Percentiles rank a stretch among this genome's conserved stretches.
phyloP scores from a whole-genome alignment of 768 basidiomycete genomes.

The Tylopilus felleus region DNA sequence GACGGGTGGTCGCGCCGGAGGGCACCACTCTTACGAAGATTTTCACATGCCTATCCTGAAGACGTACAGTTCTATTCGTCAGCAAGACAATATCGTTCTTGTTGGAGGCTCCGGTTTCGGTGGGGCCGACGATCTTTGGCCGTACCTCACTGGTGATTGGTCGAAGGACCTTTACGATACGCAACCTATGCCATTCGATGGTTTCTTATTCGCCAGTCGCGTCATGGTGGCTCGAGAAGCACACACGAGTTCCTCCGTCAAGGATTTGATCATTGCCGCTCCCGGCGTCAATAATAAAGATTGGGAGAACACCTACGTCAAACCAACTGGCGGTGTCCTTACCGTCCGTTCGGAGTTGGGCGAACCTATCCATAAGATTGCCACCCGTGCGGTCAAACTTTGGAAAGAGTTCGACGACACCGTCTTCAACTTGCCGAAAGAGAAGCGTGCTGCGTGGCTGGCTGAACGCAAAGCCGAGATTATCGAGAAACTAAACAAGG shows the following conservation, averaged over 20 bases:
- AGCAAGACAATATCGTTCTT: conserved; percentile 83
- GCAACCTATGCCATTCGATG: conserved; percentile 98
- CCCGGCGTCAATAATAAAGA: conserved; percentile 84
- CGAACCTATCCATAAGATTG: conserved; percentile 99
- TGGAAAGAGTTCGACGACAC: conserved; percentile 99
- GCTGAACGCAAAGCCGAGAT: conserved; percentile 83
- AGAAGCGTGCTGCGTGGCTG: conserved; percentile 91
- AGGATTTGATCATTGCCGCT: conserved; percentile 94
- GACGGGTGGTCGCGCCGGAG: conserved; percentile 98
- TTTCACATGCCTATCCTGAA: conserved; percentile 94
- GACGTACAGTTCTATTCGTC: conserved; percentile 88
- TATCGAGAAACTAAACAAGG: conserved; percentile 87
- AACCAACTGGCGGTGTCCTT: conserved; percentile 92
- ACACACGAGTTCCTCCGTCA: conserved; percentile 90
- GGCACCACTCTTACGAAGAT: conserved; percentile 98
- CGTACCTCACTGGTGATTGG: conserved; percentile 97
- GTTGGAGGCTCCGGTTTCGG: conserved; percentile 97
- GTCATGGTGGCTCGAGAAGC: conserved; percentile 99
- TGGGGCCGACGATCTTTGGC: conserved; percentile 92
- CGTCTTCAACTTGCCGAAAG: conserved; percentile 92
- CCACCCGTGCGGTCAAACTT: conserved; percentile 92
- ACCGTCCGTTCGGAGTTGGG: conserved; percentile 97
- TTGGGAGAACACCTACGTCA: conserved; percentile 94
- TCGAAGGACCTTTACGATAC: conserved; percentile 72
- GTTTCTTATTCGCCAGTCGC: conserved; percentile 92